phyloP scores from a whole-genome alignment of 192 early-diverging fungal genomes.

The Chytriomyces confervae region DNA sequence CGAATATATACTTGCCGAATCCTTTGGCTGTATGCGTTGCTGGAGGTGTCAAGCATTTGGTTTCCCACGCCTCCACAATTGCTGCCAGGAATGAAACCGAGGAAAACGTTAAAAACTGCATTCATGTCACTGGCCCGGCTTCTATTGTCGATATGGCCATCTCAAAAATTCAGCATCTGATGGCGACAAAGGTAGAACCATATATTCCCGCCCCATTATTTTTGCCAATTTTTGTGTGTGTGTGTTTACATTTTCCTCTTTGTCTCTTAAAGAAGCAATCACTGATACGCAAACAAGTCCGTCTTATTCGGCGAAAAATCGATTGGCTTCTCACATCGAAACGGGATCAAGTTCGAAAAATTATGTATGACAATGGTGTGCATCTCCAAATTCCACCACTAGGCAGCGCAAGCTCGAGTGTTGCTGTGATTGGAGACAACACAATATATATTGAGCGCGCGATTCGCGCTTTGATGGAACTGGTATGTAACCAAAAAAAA shows the following conservation, averaged over 20 bases:
- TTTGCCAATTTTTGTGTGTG: constrained; percentile 40
- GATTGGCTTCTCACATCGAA: constrained; percentile 78
- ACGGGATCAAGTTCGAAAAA: constrained; percentile 65
- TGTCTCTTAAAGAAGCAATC: constrained; percentile 35
- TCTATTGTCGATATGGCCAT: constrained; percentile 54
- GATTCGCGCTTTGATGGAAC: constrained; percentile 68
- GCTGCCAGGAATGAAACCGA: neutral
- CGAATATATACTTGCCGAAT: constrained; percentile 75
- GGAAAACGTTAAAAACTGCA: constrained; percentile 52
- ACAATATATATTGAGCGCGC: constrained; percentile 75
- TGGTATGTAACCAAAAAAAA: constrained; percentile 51
- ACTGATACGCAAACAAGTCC: constrained; percentile 51
- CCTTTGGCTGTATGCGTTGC: neutral
- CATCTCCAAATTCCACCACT: constrained; percentile 67
- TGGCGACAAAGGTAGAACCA: constrained; percentile 31
- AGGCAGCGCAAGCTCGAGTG: constrained; percentile 55
- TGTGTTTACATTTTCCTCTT: constrained; percentile 40
- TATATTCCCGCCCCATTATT: constrained; percentile 20
- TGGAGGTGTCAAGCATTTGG: no score
- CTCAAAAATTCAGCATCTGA: constrained; percentile 55
- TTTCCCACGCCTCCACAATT: no score
- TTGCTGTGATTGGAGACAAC: constrained; percentile 72
- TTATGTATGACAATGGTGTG: constrained; percentile 81
- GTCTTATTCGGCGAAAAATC: constrained; percentile 70
- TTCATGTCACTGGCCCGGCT: constrained; percentile 69